Evolutionary conservation across 2,329 filamentous ascomycete genomes (phyloP), one percentile per base, ranked within the genome.

Genomic region (Aspergillus pseudoterreus): DNA sequence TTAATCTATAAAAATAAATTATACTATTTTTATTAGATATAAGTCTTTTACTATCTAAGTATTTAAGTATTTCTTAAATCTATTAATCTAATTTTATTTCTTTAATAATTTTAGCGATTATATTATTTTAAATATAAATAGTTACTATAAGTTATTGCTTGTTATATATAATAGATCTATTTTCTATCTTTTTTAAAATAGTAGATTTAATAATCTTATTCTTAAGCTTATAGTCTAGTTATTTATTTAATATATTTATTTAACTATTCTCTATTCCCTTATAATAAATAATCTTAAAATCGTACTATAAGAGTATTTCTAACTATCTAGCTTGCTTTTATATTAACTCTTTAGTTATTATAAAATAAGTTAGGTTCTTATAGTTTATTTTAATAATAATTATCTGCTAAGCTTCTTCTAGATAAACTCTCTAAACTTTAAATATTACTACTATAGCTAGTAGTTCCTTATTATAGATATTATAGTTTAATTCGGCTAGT

Each of bases 281-380:
- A 17, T 6, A 27, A 3, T 47, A 17, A 3, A 24, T 5, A 11
- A 39, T 47, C 22, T 19, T 39, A 17, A 41, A 39, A 11, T 39
- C 17, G 21, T 39, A 47, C 35, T 47, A 27, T 47, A 32, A 47
- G 3, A 39, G 17, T n/a, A 14, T 47, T 27, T 47, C 17, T 47
- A 19, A 27, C 14, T 30, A 47, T 39, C 27, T 24, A 10, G 17
- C 9, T 41, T 47, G 17, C 30, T 3, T 22, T 41, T 6, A 6
- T 15, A 4, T 47, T 15, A 39, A 35, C 12, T 47, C n/a, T 10
- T 47, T 47, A 10, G 14, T 47, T 10, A n/a, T 47, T 10, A 2
- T 47, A 41, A 47, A 47, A 6, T 24, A 47, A 10, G 17, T 47
- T 2, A 39, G n/a, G 6, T 48, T 48, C 15, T 48, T 48, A 42